Evolutionary conservation across 441 rosid genomes (phyloP), one percentile per base, ranked within the genome.

Genomic region (Populus trichocarpa): DNA sequence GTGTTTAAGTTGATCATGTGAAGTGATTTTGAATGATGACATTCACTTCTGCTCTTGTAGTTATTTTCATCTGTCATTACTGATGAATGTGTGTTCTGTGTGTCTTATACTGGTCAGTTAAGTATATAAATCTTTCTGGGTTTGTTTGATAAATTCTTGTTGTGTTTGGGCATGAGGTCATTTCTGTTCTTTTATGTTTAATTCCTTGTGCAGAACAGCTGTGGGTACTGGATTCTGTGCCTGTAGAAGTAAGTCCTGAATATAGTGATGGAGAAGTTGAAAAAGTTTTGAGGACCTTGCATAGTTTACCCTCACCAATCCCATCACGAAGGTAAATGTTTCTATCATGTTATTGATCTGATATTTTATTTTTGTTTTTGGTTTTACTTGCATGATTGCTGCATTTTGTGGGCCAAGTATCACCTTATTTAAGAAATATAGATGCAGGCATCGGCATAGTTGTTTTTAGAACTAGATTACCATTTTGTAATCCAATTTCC

Each of bases 181-280:
- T 72, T 72, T 59, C 28, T 69, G 0, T 61, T 71, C n/a, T 75
- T 28, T 75, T 63, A 36, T 81, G 69, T 72, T 66, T 36, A 74
- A 30, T 83, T 84, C 79, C 76, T 84, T 85, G 28, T 90, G 93
- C 99, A 90, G 96, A 91, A 75, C 97, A 95, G 99, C 77, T 95
- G 78, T 91, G 96, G 98, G 91, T 93, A 59, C 84, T 95, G 80
- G 99, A 93, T 88, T 95, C 98, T 77, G 92, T 94, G 36, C 98
- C 97, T 33, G 98, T 98, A 82, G 88, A 90, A 88, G 97, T 89
- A 74, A 84, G 75, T 35, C 71, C 79, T 8, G 90, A 86, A 38
- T 70, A 84, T 42, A 87, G 93, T 79, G 98, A 90, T 70, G 96
- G 98, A 28, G 97, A 93, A 84, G 97, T 96, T 18, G 99, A 96